Base-by-base conservation (phyloP, 768 basidiomycete genomes). In the Epithele typhae region DNA sequence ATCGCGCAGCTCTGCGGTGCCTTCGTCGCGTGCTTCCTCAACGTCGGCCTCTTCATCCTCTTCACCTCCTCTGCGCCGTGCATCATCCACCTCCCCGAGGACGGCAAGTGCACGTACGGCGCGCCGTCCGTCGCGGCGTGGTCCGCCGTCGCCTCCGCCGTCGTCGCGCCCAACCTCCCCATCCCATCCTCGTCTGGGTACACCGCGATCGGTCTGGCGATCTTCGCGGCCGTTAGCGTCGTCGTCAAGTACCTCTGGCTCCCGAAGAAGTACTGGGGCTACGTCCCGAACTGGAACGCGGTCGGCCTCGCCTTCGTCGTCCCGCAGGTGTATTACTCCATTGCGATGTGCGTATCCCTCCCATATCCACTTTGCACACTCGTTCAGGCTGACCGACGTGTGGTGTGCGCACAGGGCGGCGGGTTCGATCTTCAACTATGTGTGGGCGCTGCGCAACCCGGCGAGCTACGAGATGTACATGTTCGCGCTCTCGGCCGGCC, bases 51-150 rank as follows among this genome's bases (percentile, higher is more conserved):
- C 47, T 81, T 78, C 57, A 67, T 83, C 49, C 68, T 84, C 37
- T 83, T 84, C 71, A 76, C 75, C 40, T 79, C 74, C 48, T 78
- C 79, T 12, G 69, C 75, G 14, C 79, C 81, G 25, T 84, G 79
- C 57, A 84, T 84, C 60, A 53, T 55, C 38, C 60, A 52, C 60
- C 68, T 48, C 19, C 50, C 56, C 25, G 51, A 41, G 14, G 27
- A 37, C 39, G 69, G 66, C 25, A 51, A 64, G 43, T 81, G 79
- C 62, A 73, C 76, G 25, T 81, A 79, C 54, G 67, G 72, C 51
- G 79, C 78, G 6, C 79, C 79, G 10, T 76, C 74, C 7, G 75
- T 80, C 18, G 56, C 70, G 43, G 78, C 78, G 1, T 81, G 79
- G 79, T 68, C 69, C 25, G 78, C 57, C 3, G 57, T 58, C 25